Evolutionary conservation across 2,329 filamentous ascomycete genomes (phyloP), one percentile per base, ranked within the genome.

Genomic region (Ophiognomonia clavigignenti-juglandacearum): DNA sequence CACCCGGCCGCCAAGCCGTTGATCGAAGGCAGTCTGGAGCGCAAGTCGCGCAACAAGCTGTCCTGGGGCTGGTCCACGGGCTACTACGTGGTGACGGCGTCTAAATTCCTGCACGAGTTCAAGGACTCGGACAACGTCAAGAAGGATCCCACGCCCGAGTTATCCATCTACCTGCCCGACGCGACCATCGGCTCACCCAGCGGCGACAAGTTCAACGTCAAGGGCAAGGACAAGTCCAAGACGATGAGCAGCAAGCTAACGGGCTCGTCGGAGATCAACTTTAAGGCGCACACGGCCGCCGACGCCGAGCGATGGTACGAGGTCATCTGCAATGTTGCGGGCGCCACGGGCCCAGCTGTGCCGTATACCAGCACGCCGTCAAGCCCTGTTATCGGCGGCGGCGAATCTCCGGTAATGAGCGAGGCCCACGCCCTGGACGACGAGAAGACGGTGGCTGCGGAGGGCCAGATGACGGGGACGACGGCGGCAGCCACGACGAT

Each of bases 91-190:
- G 82, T 97, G 39, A 95, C 90, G 0, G 86, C 89, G 0, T 80
- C 87, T 48, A 89, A 88, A 60, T 98, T 85, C 69, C 71, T 98
- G 49, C 93, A 98, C 70, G 91, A 96, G 67, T 98, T 95, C 76
- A 95, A 95, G 70, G 90, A 95, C 60, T 86, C 88, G 62, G 92
- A 97, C 59, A 78, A 82, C 60, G 56, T 76, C 43, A 24, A 24
- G 39, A 69, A 80, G 58, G 88, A 95, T 52, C 88, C 89, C 9
- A 75, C 78, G 47, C 92, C 93, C 0, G 92, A 98, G 64, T 73
- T 93, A 34, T 93, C 87, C 13, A 81, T 98, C 56, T 97, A 92
- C 66, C 82, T 98, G 1, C 91, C 93, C 10, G 93, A 98, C 58
- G 95, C 92, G 57, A 68, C 84, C 38, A 79, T 97, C 48, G 88